Evolutionary conservation across 2,329 filamentous ascomycete genomes (phyloP).

Genomic region (Pezicula carpinea): DNA sequence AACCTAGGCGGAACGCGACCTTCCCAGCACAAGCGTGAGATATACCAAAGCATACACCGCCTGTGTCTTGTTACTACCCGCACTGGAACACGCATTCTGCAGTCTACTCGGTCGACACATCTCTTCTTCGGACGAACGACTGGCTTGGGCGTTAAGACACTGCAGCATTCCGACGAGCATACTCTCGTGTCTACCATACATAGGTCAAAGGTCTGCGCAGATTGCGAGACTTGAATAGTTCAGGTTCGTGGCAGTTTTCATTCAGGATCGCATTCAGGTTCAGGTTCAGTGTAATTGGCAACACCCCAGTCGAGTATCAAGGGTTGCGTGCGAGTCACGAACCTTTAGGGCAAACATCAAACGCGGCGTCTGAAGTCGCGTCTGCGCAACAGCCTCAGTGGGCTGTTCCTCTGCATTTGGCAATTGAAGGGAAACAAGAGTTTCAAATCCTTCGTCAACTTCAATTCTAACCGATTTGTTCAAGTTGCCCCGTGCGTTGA

Average conservation of each 20-base stretch:
- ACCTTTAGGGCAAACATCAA: too few relatives aligned
- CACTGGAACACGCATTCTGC: neutral
- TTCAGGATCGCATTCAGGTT: too few relatives aligned
- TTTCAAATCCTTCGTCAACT: neutral
- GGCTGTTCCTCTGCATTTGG: neutral
- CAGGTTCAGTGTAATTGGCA: too few relatives aligned
- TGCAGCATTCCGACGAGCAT: constrained; percentile 19
- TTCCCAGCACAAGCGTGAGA: neutral
- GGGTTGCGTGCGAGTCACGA: too few relatives aligned
- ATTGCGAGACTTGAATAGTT: neutral
- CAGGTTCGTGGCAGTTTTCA: neutral
- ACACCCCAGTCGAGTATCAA: too few relatives aligned
- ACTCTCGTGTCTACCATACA: too few relatives aligned
- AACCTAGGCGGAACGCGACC: too few relatives aligned
- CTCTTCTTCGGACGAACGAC: constrained; percentile 25
- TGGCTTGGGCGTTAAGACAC: constrained; percentile 25
- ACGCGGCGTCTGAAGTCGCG: too few relatives aligned
- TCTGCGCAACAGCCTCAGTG: too few relatives aligned
- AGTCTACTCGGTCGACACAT: constrained; percentile 7
- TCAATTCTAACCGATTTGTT: constrained; percentile 17
- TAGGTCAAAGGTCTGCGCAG: too few relatives aligned
- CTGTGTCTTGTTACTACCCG: neutral
- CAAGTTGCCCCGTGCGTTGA: constrained; percentile 20
- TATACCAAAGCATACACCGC: neutral
- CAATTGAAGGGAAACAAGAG: neutral